Evolutionary conservation across 768 basidiomycete genomes (phyloP), one percentile per base, ranked within the genome.

Genomic region (Boletus rubescentipes): DNA sequence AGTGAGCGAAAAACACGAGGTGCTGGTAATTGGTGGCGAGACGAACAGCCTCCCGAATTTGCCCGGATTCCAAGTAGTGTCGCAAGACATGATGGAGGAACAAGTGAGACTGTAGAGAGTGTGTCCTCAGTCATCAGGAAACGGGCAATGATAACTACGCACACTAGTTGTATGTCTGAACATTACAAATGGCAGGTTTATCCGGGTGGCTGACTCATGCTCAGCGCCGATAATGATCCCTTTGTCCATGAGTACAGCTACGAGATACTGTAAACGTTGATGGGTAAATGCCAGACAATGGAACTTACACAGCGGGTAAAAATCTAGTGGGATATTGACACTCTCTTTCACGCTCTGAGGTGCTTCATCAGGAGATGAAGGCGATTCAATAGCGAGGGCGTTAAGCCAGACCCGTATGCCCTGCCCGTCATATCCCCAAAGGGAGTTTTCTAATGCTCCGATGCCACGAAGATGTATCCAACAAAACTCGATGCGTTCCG

Each of bases 181-280:
- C 75, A 95, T 87, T 14, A 89, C 86, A 67, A 97, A 97, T 2
- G 93, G 84, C 9, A 98, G 74, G 52, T 86, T 89, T 23, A 79
- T 73, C 49, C 91, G 80, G 15, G 86, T 78, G 3, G 84, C 86
- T 3, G 84, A 82, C 69, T 99, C 96, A 53, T 94, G 84, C 60
- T 98, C 95, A 26, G 89, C 91, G 9, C 96, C 96, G 61, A 98
- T 94, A 59, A 99, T 93, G 60, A 99, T 97, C 1, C 95, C 96
- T 67, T 98, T 99, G 70, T 98, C 95, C 94, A 98, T 98, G 23
- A 99, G 80, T 8, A 94, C 93, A 53, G 96, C 96, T 98, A 62
- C 32, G 42, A 45, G 29, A 37, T 21, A 16, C 6, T 39, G 40
- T 63, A 20, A 61, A 46, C 30, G 35, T 35, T 34, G 39, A 21